Base-by-base conservation (phyloP, 352 stramenopile species). In the Hyaloperonospora arabidopsidis region DNA sequence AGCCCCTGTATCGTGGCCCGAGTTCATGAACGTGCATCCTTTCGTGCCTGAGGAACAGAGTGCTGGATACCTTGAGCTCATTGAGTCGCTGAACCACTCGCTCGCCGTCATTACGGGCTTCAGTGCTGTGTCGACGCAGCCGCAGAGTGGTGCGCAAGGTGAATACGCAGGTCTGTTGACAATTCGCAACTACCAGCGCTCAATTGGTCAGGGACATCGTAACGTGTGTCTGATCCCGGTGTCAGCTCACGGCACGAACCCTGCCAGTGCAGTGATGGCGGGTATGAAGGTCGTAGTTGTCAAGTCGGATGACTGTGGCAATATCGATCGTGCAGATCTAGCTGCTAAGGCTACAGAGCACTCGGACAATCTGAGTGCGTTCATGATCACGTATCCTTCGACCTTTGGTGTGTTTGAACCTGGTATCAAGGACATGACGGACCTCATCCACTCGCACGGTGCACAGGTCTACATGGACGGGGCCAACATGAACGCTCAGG, bases 381-480 rank as follows among this genome's bases (percentile, higher is more conserved):
- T 99, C 59, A 99, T 99, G 97, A 96, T 99, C 39, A 99, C 97
- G 25, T 99, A 99, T 82, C 96, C 97, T 15, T 98, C 93, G 38
- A 99, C 97, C 0, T 99, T 98, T 69, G 97, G 97, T 59, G 92
- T 99, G 39, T 99, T 98, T 58, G 97, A 99, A 62, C 95, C 98
- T 55, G 89, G 87, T 52, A 95, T 99, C 67, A 92, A 97, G 54
- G 94, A 98, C 61, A 97, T 99, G 65, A 90, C 94, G 59, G 76
- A 96, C 39, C 83, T 95, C 35, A 95, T 98, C 53, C 96, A 99
- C 70, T 81, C 92, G 10, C 81, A 97, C 50, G 97, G 97, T 50
- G 97, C 95, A n/a, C 92, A 98, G 63, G 96, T 99, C 13, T 99
- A 99, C 85, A 99, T 99, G 95, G 96, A 99, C 62, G 97, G 97